Conservation (phyloP, 139 green algal species). For the Ettlia oleoabundans region DNA sequence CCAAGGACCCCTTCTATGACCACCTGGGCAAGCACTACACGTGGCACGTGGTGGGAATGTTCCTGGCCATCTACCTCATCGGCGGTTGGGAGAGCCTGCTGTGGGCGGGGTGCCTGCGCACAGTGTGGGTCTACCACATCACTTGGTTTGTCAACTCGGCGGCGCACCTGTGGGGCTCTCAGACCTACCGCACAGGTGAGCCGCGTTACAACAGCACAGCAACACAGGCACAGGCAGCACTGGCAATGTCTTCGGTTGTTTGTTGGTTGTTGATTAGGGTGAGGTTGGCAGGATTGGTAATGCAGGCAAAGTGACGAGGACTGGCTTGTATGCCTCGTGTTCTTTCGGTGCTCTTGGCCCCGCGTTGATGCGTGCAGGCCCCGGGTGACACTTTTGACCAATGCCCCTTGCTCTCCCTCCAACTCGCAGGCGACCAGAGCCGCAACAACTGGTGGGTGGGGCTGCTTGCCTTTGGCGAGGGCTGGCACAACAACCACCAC, state of each 20-base stretch:
- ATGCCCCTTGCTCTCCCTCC: background rate
- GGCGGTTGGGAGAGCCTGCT: constrained; percentile 91
- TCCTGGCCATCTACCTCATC: constrained; percentile 81
- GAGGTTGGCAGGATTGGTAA: no score
- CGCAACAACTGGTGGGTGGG: constrained; percentile 83
- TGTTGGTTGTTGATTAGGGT: no score
- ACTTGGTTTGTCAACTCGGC: constrained; percentile 99
- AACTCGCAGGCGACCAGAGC: constrained; percentile 87
- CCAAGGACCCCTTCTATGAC: constrained; percentile 91
- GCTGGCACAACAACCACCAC: constrained; percentile 99
- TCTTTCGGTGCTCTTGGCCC: no score
- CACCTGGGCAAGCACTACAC: constrained; percentile 88
- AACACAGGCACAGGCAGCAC: no score
- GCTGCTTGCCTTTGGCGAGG: constrained; percentile 92
- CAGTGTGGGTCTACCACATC: constrained; percentile 97
- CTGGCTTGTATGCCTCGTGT: no score
- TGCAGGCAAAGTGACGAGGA: no score
- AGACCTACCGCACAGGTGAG: constrained; percentile 87
- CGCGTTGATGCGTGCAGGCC: no score
- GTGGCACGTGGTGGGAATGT: constrained; percentile 85
- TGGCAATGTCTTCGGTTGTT: no score
- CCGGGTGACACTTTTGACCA: no score
- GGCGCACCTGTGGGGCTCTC: constrained; percentile 93
- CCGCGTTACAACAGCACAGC: no score
- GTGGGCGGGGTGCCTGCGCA: constrained; percentile 93